A percentile compares a stretch with the other conserved stretches of the same genome.
These are phyloP conservation scores for Geotrichum carabidarum DNA, from an alignment of 1,139 yeast species.

Conservation along the genomic window DNA sequence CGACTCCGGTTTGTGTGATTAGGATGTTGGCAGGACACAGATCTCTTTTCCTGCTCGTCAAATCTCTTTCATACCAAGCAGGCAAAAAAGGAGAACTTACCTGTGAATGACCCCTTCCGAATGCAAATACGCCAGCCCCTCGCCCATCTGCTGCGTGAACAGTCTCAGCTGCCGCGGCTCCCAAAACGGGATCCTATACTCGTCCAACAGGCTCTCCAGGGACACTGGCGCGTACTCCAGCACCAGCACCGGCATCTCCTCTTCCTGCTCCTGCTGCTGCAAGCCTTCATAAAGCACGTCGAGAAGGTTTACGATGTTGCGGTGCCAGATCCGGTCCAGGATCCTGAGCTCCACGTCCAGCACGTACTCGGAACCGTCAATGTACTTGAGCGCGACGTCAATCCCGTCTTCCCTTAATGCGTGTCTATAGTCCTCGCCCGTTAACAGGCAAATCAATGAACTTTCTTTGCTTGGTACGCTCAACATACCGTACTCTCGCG, in stretches of 20 bases:
- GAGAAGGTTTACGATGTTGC: constrained; percentile 16
- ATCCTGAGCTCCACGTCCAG: constrained; percentile 12
- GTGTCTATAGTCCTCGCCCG: constrained; percentile 1
- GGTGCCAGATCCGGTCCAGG: constrained; percentile 12
- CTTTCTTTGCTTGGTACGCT: background rate
- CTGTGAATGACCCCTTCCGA: constrained; percentile 85
- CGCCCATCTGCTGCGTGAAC: constrained; percentile 85
- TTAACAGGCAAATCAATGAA: background rate
- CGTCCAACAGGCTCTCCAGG: constrained; percentile 14
- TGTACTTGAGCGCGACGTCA: constrained; percentile 18
- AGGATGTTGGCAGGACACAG: constrained; percentile 90
- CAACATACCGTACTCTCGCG: constrained; percentile 4
- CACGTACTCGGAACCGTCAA: constrained; percentile 10
- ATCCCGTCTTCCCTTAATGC: constrained; percentile 6
- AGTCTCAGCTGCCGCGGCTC: constrained; percentile 47
- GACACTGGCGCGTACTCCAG: constrained; percentile 18
- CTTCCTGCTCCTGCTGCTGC: background rate
- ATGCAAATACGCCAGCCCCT: constrained; percentile 90
- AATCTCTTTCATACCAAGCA: too few species aligned
- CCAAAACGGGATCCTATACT: constrained; percentile 12
- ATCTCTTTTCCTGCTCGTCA: constrained; percentile 46
- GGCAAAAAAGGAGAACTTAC: background rate
- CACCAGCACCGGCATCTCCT: constrained; percentile 12
- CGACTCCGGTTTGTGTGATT: constrained; percentile 68
- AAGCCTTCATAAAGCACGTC: constrained; percentile 7